phyloP scores from a whole-genome alignment of 169 alveolate genomes.

The Neospora caninum region DNA sequence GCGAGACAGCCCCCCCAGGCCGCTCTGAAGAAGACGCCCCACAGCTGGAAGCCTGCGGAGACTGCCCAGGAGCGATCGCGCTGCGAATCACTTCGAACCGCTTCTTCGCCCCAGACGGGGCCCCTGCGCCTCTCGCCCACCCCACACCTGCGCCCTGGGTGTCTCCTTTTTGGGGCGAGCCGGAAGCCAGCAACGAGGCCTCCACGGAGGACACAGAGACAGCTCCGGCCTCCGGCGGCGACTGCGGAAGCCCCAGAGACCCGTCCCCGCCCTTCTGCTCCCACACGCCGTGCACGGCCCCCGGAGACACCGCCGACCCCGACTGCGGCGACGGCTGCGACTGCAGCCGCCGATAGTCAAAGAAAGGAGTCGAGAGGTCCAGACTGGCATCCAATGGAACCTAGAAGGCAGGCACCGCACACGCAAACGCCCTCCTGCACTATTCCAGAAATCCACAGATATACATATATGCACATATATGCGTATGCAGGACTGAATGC shows the following conservation, averaged over 20 bases:
- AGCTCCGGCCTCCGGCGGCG: too few relatives aligned
- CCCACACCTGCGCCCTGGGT: not conserved
- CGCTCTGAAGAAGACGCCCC: not conserved
- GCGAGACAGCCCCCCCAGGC: not conserved
- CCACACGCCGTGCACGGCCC: not conserved
- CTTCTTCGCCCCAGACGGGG: not conserved
- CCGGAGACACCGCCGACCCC: not conserved
- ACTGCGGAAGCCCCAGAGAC: too few relatives aligned
- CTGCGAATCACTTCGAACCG: not conserved
- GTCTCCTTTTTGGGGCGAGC: not conserved
- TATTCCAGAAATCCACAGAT: too few relatives aligned
- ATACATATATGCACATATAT: too few relatives aligned
- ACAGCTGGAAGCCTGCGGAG: not conserved
- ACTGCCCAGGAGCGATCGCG: not conserved
- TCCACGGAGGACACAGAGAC: not conserved
- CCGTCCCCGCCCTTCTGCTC: not conserved
- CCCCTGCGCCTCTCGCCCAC: not conserved
- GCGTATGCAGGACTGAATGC: too few relatives aligned
- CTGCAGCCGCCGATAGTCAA: slow-evolving; percentile 6
- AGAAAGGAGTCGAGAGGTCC: not conserved
- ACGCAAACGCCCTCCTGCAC: not conserved
- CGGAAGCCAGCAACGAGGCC: not conserved
- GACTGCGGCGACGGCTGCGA: not conserved
- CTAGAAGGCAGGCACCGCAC: not conserved
- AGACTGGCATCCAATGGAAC: not conserved